Conservation (phyloP, 169 alveolate genomes). For the Theileria equi region DNA sequence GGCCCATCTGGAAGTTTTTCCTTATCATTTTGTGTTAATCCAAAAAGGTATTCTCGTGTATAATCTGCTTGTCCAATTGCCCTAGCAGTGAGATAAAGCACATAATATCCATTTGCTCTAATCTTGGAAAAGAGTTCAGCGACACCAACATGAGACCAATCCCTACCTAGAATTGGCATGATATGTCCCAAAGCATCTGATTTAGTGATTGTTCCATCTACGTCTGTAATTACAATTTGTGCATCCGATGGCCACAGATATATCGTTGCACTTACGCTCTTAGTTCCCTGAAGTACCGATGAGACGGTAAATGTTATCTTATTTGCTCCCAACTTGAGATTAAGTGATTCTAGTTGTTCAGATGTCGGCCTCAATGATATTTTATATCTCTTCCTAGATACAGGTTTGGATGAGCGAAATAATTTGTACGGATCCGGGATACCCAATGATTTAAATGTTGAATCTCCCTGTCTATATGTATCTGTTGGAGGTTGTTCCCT, state of each 20-base stretch:
- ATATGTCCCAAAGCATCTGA: slow-evolving; percentile 96
- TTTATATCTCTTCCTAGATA: slow-evolving; percentile 47
- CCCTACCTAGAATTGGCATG: slow-evolving; percentile 95
- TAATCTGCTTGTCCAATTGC: slow-evolving; percentile 96
- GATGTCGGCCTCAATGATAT: slow-evolving; percentile 87
- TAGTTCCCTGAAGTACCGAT: slow-evolving; percentile 87
- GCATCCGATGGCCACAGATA: slow-evolving; percentile 90
- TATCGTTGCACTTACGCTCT: slow-evolving; percentile 87
- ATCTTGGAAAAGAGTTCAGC: slow-evolving; percentile 89
- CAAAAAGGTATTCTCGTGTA: slow-evolving; percentile 89
- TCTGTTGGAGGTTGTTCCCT: not conserved
- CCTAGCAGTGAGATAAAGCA: slow-evolving; percentile 95
- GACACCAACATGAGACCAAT: slow-evolving; percentile 97
- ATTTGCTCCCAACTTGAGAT: slow-evolving; percentile 86
- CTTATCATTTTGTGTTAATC: slow-evolving; percentile 83
- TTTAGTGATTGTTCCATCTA: slow-evolving; percentile 96
- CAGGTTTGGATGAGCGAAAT: not conserved
- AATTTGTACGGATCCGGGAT: not conserved
- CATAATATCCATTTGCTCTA: slow-evolving; percentile 89
- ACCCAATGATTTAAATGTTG: not conserved
- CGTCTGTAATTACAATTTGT: slow-evolving; percentile 94
- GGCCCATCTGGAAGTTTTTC: slow-evolving; percentile 92
- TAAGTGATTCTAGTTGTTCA: slow-evolving; percentile 81
- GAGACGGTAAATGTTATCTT: slow-evolving; percentile 84
- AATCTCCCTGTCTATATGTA: not conserved